Conservation (phyloP, 2,329 filamentous ascomycete species). For the Mollisia scopiformis region DNA sequence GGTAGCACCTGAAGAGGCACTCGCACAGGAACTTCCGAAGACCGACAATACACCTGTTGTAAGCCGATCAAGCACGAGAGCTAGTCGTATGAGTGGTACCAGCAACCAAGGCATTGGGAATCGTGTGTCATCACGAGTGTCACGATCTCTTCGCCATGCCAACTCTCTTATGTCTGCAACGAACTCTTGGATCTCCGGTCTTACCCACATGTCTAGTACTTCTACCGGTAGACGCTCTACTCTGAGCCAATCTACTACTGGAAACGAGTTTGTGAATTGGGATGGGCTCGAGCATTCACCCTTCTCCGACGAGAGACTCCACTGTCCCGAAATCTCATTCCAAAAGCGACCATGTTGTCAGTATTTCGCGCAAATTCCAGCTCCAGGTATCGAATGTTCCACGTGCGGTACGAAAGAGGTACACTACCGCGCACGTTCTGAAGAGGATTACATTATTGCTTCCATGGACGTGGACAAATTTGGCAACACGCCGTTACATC, state of each 20-base stretch:
- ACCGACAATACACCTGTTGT: background rate
- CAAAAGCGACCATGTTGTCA: background rate
- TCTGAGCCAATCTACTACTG: background rate
- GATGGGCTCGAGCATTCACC: background rate
- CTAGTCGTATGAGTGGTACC: background rate
- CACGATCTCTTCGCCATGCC: background rate
- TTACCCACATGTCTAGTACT: background rate
- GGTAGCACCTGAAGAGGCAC: too few species aligned
- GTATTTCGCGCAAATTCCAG: background rate
- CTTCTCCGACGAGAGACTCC: background rate
- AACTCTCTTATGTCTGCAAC: background rate
- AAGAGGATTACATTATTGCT: background rate
- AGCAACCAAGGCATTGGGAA: background rate
- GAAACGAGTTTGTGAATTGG: background rate
- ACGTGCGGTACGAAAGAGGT: background rate
- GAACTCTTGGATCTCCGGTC: background rate
- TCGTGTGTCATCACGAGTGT: background rate
- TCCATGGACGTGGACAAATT: background rate
- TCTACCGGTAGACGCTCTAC: background rate
- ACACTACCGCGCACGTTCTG: background rate
- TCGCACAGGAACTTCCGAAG: background rate
- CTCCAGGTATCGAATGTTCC: background rate
- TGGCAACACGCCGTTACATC: background rate
- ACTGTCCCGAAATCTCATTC: background rate
- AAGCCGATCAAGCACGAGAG: background rate